These are phyloP conservation scores for Thalassiosira mediterranea DNA, from an alignment of 352 stramenopile genomes.

Conservation along the genomic window DNA sequence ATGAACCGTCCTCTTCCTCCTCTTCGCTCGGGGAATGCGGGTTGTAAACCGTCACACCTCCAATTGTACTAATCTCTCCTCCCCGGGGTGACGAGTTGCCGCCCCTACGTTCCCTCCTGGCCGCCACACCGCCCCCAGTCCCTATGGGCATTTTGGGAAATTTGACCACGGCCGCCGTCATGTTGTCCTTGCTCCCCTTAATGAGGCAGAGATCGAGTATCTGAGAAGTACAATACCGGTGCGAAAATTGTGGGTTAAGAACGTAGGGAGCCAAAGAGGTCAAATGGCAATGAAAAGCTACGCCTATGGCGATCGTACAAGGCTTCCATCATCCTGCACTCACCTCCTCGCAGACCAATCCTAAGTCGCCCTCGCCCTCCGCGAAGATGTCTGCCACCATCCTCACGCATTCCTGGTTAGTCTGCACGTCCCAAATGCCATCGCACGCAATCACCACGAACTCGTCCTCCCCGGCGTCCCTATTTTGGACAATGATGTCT, in stretches of 20 bases:
- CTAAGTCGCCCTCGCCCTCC: constrained; percentile 76
- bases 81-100: background rate
- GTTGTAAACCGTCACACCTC: constrained; percentile 15
- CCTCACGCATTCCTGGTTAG: constrained; percentile 85
- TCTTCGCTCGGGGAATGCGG: constrained; percentile 8
- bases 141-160: constrained; percentile 69
- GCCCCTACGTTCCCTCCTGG: constrained; percentile 45
- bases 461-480: constrained; percentile 76
- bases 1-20: constrained; percentile 2
- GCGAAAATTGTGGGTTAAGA: background rate
- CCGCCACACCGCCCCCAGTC: constrained; percentile 53
- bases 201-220: constrained; percentile 75
- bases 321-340: constrained; percentile 11
- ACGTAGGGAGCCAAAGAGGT: background rate
- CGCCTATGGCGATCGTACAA: background rate
- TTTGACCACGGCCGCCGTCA: constrained; percentile 82
- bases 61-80: constrained; percentile 4
- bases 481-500: constrained; percentile 83
- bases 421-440: constrained; percentile 89
- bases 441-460: constrained; percentile 90
- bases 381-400: constrained; percentile 78
- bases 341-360: constrained; percentile 81
- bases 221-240: constrained; percentile 27
- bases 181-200: constrained; percentile 85
- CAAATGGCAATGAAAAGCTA: background rate